Conservation (phyloP, 345 rosid species). For the Theobroma cacao region DNA sequence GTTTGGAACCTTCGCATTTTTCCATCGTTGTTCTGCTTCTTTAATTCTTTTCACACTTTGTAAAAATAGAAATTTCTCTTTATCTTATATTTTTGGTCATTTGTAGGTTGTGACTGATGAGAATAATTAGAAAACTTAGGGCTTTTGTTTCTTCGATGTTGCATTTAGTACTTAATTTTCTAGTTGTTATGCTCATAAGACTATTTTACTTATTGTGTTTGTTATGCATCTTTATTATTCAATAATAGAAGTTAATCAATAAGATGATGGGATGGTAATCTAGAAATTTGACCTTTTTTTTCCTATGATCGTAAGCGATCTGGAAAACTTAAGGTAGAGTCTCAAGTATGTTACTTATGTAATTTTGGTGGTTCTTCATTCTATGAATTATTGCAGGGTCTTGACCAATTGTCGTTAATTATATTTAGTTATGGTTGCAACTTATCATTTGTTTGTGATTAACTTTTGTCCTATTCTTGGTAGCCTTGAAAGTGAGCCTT, state of each 20-base stretch:
- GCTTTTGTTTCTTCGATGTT: no score
- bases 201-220: background rate
- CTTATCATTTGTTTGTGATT: background rate
- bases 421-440: background rate
- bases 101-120: no score
- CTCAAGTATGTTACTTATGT: background rate
- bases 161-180: no score
- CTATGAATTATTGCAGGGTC: background rate
- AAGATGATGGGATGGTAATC: background rate
- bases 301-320: background rate
- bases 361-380: background rate
- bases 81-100: background rate
- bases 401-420: background rate
- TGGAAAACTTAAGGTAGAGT: background rate
- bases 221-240: background rate
- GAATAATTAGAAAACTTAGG: no score
- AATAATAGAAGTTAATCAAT: background rate
- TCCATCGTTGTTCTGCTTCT: background rate
- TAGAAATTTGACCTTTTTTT: background rate
- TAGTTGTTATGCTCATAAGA: background rate
- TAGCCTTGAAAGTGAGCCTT: conserved; percentile 85
- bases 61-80: background rate
- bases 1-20: conserved; percentile 10
- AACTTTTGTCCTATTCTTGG: conserved; percentile 58
- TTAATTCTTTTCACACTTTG: conserved; percentile 24